Base-by-base conservation (phyloP, 768 basidiomycete species). In the Pisolithus microcarpus region DNA sequence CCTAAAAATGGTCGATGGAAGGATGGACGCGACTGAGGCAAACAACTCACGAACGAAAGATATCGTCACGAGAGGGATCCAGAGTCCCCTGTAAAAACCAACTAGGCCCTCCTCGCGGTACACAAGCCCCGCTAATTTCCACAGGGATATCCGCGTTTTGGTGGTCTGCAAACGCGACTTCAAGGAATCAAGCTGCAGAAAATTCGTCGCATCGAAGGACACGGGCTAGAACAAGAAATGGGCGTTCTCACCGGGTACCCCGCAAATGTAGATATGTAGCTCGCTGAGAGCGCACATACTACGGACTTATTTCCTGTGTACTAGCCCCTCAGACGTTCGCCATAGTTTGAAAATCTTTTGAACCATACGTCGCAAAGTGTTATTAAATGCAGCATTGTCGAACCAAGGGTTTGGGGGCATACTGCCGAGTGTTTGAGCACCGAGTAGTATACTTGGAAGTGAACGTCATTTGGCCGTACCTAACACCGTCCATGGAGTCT, bases 1-100 rank as follows among this genome's bases (percentile, higher is more conserved):
- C 90, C 88, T 92, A 57, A 24, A 55, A 18, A 37, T 51, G 37
- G 2, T 38, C 54, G 31, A 54, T 46, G 46, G 49, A 50, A 46
- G 38, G 21, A 28, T 50, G 21, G 53, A 34, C 37, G 48, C 50
- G 24, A 42, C 44, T 48, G 50, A 47, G 44, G 45, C n/a, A 49
- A 6, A 38, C 18, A 43, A 90, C 89, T 71, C 66, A 84, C 95
- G 91, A 67, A 97, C 93, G 65, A 95, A 91, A 5, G 93, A 92
- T 59, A 98, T 98, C 8, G 93, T 95, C 69, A 92, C 76, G 50
- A 97, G 79, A 43, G 95, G 94, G 59, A 98, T 88, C 82, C 88
- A 90, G 46, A 93, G 63, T 51, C 91, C 91, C 51, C 92, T 79
- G 68, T 90, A 95, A 70, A 92, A 97, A 49, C 95, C 94, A 57